Percentiles rank a stretch among this genome's conserved stretches.
Conservation (phyloP, 1,284 basidiomycete genomes). For the Vanrija sp. region DNA sequence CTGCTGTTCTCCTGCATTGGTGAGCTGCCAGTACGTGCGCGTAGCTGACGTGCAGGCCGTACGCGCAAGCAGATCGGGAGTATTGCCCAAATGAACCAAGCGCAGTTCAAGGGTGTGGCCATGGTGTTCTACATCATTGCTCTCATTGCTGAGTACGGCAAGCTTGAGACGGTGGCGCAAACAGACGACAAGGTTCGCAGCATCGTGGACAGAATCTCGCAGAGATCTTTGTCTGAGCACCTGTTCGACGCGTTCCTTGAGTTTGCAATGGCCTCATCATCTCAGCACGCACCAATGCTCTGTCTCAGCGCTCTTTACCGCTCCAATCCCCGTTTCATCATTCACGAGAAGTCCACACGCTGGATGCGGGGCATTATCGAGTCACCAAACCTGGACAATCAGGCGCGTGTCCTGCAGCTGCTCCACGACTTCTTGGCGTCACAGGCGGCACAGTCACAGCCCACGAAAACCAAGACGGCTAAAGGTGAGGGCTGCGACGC, state of each 20-base stretch:
- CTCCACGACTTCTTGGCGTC: constrained; percentile 84
- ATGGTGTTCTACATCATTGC: constrained; percentile 76
- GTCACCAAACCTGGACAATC: constrained; percentile 65
- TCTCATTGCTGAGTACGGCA: constrained; percentile 78
- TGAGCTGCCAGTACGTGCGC: constrained; percentile 41
- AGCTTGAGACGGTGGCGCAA: constrained; percentile 71
- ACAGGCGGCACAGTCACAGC: constrained; percentile 54
- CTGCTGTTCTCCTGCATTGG: constrained; percentile 78
- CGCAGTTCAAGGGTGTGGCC: constrained; percentile 9
- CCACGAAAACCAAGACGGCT: constrained; percentile 18
- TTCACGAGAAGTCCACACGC: constrained; percentile 65
- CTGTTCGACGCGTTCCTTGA: constrained; percentile 68
- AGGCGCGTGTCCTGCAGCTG: constrained; percentile 72
- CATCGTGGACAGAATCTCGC: neutral
- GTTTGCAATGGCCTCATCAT: constrained; percentile 22
- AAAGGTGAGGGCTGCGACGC: constrained; percentile 51
- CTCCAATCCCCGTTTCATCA: constrained; percentile 86
- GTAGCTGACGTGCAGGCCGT: neutral
- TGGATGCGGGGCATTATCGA: constrained; percentile 86
- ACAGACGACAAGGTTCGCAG: constrained; percentile 57
- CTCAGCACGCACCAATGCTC: constrained; percentile 50
- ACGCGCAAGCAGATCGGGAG: neutral
- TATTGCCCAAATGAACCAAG: neutral
- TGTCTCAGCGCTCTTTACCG: constrained; percentile 91
- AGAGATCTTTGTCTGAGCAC: constrained; percentile 65